Base-by-base conservation (phyloP, 78 protist genomes). In the Guillardia theta region DNA sequence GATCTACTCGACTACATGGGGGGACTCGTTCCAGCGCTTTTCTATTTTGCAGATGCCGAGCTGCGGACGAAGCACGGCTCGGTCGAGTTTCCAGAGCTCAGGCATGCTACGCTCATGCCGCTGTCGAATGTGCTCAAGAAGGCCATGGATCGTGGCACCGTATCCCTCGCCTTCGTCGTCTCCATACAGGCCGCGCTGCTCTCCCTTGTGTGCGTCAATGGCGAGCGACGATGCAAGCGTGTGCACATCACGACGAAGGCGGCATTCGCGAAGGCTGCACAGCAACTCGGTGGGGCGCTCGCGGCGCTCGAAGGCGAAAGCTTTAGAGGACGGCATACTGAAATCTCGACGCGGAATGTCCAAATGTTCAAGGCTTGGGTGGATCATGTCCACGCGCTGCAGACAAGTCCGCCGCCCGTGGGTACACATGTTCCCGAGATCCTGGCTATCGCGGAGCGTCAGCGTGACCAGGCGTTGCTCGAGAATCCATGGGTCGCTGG, bases 401-500 rank as follows among this genome's bases (percentile, higher is more conserved):
- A 77, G 53, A 36, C 9, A n/a, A 0, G n/a, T n/a, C 43, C 88
- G 47, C 88, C 88, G 47, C 30, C 30, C 77, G n/a, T n/a, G n/a
- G n/a, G n/a, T n/a, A n/a, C n/a, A n/a, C n/a, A n/a, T n/a, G n/a
- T n/a, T n/a, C n/a, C n/a, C n/a, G n/a, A n/a, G n/a, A n/a, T n/a
- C n/a, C 70, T 58, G 27, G 88, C 88, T 0, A 37, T 77, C 43
- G 37, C 88, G 21, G 88, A 43, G 88, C 33, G 88, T 45, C 88
- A 77, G 47, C 88, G 88, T 21, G 88, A 77, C 48, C 88, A 77
- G 48, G 3, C 48, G 22, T n/a, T 77, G 19, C 48, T 77, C n/a
- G 53, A 77, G 88, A 77, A 77, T n/a, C 88, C 88, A 9, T 77
- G 88, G 88, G 88, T 77, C 53, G 88, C 88, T 8, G 88, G 88